Conservation (phyloP, 78 protist genomes). For the Creolimax fragrantissima region DNA sequence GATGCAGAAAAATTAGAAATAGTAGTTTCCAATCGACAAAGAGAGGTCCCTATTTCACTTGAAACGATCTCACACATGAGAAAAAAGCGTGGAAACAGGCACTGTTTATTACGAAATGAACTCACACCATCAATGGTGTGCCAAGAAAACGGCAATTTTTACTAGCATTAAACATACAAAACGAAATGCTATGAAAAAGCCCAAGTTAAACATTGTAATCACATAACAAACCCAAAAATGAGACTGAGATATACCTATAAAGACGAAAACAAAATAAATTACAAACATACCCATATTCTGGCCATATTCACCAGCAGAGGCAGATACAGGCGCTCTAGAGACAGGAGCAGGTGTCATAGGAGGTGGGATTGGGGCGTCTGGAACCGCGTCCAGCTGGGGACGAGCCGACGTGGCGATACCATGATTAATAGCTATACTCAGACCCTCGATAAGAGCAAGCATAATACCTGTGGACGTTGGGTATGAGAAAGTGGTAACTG, state of each 20-base stretch:
- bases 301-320: neutral
- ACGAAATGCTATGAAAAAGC: neutral
- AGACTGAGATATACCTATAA: no score
- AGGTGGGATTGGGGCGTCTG: conserved; percentile 9
- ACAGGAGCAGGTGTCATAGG: neutral
- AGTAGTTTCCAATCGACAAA: neutral
- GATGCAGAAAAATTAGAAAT: neutral
- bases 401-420: neutral
- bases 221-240: neutral
- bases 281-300: neutral
- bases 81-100: neutral
- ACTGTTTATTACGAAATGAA: neutral
- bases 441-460: conserved; percentile 20
- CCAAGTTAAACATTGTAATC: neutral
- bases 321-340: neutral
- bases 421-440: neutral
- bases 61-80: neutral
- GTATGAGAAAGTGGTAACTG: no score
- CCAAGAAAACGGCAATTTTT: neutral
- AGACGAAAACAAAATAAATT: no score
- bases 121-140: neutral
- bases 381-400: neutral
- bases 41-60: neutral
- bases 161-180: neutral
- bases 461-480: no score